Conservation (phyloP, 1,139 yeast genomes). For the Blastobotrys aristatus region DNA sequence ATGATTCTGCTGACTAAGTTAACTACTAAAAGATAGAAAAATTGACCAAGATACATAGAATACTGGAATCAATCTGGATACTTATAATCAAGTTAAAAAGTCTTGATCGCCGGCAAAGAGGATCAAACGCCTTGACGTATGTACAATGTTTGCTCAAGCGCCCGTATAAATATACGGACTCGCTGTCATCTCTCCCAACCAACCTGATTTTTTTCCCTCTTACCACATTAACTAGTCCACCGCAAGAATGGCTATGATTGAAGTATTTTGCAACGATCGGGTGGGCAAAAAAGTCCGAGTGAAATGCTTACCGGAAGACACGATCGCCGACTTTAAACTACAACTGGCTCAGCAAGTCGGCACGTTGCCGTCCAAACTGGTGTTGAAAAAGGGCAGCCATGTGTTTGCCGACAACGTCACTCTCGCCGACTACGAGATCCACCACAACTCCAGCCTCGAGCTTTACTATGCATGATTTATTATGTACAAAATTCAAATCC, state of each 20-base stretch:
- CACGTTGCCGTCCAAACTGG: conserved; percentile 59
- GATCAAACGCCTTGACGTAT: too few species aligned
- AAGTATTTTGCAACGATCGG: conserved; percentile 45
- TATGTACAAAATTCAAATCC: neutral
- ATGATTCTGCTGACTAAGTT: too few species aligned
- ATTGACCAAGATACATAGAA: too few species aligned
- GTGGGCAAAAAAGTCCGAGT: conserved; percentile 85
- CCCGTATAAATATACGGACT: too few species aligned
- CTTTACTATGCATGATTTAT: conserved; percentile 41
- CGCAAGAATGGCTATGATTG: too few species aligned
- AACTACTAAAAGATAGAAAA: too few species aligned
- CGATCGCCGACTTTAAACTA: conserved; percentile 89
- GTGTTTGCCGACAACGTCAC: conserved; percentile 85
- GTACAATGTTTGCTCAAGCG: too few species aligned
- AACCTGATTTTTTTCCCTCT: neutral
- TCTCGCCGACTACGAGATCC: conserved; percentile 88
- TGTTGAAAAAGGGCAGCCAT: conserved; percentile 47
- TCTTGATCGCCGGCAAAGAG: too few species aligned
- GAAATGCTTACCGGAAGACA: conserved; percentile 78
- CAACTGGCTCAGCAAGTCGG: conserved; percentile 80
- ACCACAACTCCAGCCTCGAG: conserved; percentile 83
- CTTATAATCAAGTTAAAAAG: too few species aligned
- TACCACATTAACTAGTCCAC: neutral
- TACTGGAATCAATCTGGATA: too few species aligned
- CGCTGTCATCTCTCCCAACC: too few species aligned